These are phyloP conservation scores for Gracilaria gracilis DNA, from an alignment of 23 red algal genomes.

Conservation along the genomic window DNA sequence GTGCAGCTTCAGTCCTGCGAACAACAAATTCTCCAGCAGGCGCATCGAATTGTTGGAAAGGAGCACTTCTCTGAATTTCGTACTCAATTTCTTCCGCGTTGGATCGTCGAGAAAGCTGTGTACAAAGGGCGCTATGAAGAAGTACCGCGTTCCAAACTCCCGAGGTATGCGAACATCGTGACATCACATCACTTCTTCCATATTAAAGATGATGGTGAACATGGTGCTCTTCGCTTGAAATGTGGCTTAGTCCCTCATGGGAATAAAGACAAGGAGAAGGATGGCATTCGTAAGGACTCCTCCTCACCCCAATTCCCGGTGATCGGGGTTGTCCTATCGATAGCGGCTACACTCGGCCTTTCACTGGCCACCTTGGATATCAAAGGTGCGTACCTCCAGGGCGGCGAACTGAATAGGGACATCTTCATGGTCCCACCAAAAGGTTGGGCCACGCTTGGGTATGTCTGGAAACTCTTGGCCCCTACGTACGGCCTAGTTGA, in stretches of 20 bases:
- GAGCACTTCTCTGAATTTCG: slow-evolving; percentile 5
- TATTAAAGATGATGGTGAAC: slow-evolving; percentile 41
- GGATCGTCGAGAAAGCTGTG: slow-evolving; percentile 21
- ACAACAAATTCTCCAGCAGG: slow-evolving; percentile 21
- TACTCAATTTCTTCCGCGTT: slow-evolving; percentile 22
- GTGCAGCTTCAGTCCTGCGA: neutral
- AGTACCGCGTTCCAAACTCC: neutral
- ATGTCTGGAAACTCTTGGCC: slow-evolving; percentile 20
- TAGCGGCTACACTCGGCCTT: neutral
- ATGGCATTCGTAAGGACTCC: slow-evolving; percentile 35
- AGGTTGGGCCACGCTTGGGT: neutral
- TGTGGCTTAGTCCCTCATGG: slow-evolving; percentile 45
- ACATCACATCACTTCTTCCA: slow-evolving; percentile 61
- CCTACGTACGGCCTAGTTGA: slow-evolving; percentile 32
- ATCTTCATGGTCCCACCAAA: slow-evolving; percentile 12
- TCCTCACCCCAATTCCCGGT: slow-evolving; percentile 41
- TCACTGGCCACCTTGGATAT: slow-evolving; percentile 8
- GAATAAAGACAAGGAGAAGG: slow-evolving; percentile 19
- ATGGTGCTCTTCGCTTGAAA: slow-evolving; percentile 24
- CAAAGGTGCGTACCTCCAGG: slow-evolving; percentile 23
- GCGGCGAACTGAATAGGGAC: slow-evolving; percentile 1
- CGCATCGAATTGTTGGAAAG: neutral
- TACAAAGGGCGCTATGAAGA: slow-evolving; percentile 18
- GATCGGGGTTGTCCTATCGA: slow-evolving; percentile 23
- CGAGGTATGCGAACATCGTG: slow-evolving; percentile 28